Conservation (phyloP, 495 filamentous ascomycete genomes). For the Lepidopterella palustris region DNA sequence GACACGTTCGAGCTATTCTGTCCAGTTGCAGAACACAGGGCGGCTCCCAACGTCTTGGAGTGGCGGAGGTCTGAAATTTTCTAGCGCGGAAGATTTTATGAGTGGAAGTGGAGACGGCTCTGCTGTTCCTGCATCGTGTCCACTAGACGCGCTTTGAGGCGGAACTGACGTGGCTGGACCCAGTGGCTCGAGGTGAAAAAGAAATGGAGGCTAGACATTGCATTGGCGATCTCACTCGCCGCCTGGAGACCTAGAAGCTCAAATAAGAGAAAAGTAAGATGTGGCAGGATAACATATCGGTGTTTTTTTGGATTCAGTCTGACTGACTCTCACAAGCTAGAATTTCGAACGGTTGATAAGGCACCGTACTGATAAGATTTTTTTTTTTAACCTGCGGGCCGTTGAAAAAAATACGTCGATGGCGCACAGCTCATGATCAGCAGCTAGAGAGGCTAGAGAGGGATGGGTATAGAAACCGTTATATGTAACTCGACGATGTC, state of each 20-base stretch:
- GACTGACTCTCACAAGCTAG: too few relatives aligned
- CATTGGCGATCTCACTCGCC: not conserved
- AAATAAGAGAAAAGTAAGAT: not conserved
- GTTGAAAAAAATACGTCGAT: not conserved
- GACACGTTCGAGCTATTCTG: too few relatives aligned
- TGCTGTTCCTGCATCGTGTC: slow-evolving; percentile 27
- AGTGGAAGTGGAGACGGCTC: slow-evolving; percentile 12
- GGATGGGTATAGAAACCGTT: slow-evolving; percentile 16
- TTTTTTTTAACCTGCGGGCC: not conserved
- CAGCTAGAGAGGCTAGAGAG: slow-evolving; percentile 16
- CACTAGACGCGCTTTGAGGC: slow-evolving; percentile 12
- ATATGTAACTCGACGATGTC: not conserved
- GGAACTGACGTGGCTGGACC: slow-evolving; percentile 27
- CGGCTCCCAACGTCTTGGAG: not conserved
- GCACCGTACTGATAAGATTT: not conserved
- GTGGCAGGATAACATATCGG: too few relatives aligned
- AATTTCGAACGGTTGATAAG: too few relatives aligned
- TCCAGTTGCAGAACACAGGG: not conserved
- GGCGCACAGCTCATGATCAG: slow-evolving; percentile 1
- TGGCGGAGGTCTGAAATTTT: slow-evolving; percentile 13
- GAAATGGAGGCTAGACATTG: not conserved
- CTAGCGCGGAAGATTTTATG: slow-evolving; percentile 12
- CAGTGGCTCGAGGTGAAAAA: slow-evolving; percentile 2
- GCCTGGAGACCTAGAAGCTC: too few relatives aligned
- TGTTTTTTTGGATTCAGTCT: too few relatives aligned